Base-by-base conservation (phyloP, 2,329 filamentous ascomycete species). In the Calonectria naviculata region DNA sequence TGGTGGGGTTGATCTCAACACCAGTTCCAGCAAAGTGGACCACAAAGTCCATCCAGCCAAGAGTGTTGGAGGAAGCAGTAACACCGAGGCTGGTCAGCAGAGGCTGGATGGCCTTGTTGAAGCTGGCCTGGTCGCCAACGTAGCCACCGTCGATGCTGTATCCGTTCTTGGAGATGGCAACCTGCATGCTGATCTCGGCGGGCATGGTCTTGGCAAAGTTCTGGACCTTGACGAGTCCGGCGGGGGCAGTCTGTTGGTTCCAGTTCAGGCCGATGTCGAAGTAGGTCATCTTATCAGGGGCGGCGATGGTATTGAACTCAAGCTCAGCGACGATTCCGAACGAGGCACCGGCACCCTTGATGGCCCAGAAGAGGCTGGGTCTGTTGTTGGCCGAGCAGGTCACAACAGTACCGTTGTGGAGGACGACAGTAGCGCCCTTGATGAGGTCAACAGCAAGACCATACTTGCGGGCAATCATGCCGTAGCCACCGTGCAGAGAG, bases 301-400 rank as follows among this genome's bases (percentile, higher is more conserved):
- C 79, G 0, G 71, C 44, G 3, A 80, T 80, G 0, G 78, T 80
- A 17, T 79, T 62, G 47, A 80, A 80, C 62, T 79, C 77, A 9
- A 80, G 74, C 62, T 81, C 79, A 0, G 74, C 77, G 4, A 82
- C 79, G 15, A 81, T 74, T 2, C 80, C 80, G n/a, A 80, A 81
- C 0, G 79, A 78, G 9, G 80, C 77, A 15, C 80, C 80, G 0
- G 80, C 80, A 2, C 80, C 80, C 1, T 77, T 75, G 3, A 82
- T 66, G 1, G 78, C 80, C 74, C 77, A 82, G 67, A 81, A 81
- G 1, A 82, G 68, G 34, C 80, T 80, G 0, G 75, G 21, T 52
- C 79, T 75, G 13, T 75, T 58, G 6, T 52, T 75, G 10, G 75
- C 72, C 17, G 78, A 81, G 28, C 79, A 80, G 9, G 73, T 74